These are phyloP conservation scores for Metarhizium sp. DNA, from an alignment of 2,329 filamentous ascomycete genomes.

Conservation along the genomic window DNA sequence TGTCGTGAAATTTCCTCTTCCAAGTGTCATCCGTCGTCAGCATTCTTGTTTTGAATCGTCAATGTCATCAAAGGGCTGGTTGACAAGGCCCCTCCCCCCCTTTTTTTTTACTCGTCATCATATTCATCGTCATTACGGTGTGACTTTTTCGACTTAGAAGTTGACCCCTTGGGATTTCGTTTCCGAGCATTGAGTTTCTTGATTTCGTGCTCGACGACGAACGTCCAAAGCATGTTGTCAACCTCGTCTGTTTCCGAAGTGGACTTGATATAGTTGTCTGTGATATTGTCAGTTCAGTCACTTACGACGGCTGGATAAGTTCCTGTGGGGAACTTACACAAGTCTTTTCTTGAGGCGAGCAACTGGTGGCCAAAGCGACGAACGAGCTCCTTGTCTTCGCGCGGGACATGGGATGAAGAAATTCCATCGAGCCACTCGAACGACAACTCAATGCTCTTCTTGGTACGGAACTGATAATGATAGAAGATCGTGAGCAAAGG, in stretches of 20 bases:
- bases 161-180: constrained; percentile 16
- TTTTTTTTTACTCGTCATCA: constrained; percentile 6
- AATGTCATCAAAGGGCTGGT: background rate
- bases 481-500: constrained; percentile 30
- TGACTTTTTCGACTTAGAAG: constrained; percentile 16
- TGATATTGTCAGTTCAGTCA: background rate
- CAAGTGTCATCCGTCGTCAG: constrained; percentile 4
- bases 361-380: constrained; percentile 20
- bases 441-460: constrained; percentile 29
- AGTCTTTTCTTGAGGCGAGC: constrained; percentile 22
- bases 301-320: background rate
- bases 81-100: background rate
- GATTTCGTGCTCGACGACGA: constrained; percentile 29
- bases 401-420: constrained; percentile 14
- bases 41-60: background rate
- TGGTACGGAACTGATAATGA: constrained; percentile 31
- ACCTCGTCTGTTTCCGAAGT: constrained; percentile 10
- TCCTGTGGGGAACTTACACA: constrained; percentile 21
- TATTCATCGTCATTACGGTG: constrained; percentile 11
- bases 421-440: constrained; percentile 27
- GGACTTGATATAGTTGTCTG: constrained; percentile 23
- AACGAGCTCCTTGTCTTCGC: constrained; percentile 18
- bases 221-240: constrained; percentile 19
- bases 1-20: constrained; percentile 10
- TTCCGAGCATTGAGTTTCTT: constrained; percentile 28